Evolutionary conservation across 129 eudicot species (phyloP).

Genomic region (Lactuca saligna): DNA sequence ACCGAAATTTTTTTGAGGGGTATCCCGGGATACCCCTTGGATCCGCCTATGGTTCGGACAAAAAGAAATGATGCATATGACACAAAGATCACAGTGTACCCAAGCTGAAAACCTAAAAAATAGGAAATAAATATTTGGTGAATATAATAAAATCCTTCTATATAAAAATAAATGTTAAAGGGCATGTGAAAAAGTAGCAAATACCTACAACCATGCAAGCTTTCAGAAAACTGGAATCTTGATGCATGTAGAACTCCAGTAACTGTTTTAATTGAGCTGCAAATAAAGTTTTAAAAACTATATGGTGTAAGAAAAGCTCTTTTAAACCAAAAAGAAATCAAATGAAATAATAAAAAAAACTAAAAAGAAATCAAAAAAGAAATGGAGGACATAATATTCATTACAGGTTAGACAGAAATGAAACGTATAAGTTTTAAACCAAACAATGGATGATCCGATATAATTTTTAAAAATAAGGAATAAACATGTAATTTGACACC

Average conservation of each 20-base stretch:
- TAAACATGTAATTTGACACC: too few relatives aligned
- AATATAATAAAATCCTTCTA: neutral
- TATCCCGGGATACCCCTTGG: too few relatives aligned
- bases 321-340: neutral
- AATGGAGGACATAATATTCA: too few relatives aligned
- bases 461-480: too few relatives aligned
- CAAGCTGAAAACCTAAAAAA: slow-evolving; percentile 77
- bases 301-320: neutral
- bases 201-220: slow-evolving; percentile 71
- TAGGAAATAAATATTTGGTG: neutral
- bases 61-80: slow-evolving; percentile 92
- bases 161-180: neutral
- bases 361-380: too few relatives aligned
- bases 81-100: slow-evolving; percentile 85
- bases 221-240: slow-evolving; percentile 46
- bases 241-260: slow-evolving; percentile 57
- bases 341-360: too few relatives aligned
- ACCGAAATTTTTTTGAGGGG: too few relatives aligned
- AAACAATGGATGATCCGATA: too few relatives aligned
- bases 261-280: slow-evolving; percentile 92
- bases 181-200: slow-evolving; percentile 9
- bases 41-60: too few relatives aligned
- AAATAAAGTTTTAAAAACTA: neutral
- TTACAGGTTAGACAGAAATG: too few relatives aligned
- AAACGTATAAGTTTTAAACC: too few relatives aligned